Evolutionary conservation across 176 grass and related monocot genomes (phyloP), one percentile per base, ranked within the genome.

Genomic region (Hsuehochloa calcarea): DNA sequence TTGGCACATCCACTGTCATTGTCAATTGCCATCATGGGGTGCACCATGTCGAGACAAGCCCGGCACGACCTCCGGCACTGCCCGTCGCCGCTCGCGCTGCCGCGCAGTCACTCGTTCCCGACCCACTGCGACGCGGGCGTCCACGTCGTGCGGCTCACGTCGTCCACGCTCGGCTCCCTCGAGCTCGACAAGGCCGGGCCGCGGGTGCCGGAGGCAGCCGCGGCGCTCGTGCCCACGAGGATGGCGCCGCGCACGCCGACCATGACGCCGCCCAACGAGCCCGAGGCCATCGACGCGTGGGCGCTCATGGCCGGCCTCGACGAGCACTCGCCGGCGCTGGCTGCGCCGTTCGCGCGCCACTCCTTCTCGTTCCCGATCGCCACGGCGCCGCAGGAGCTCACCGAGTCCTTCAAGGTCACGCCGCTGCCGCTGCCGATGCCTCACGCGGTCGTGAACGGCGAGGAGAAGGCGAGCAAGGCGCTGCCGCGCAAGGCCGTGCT

Each of bases 251-350:
- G 88, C 16, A 98, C 96, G 12, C 96, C 93, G 34, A 98, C 88
- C 84, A 91, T 87, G 89, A 98, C 96, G 46, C 96, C 96, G 35
- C 96, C 96, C 10, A 98, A 96, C 68, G 96, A 98, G 74, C 91
- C 91, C 1, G 96, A 98, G 89, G 83, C 77, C 75, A 94, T 98
- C 84, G 90, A 98, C 78, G 85, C 91, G 47, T 89, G 89, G 80
- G 88, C 78, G 74, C 91, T 98, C 63, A 98, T 98, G 93, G 88
- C 91, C 20, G 96, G 89, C 49, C 76, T 98, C 47, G 96, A 98
- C 52, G 93, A 88, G 41, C 79, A 85, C 58, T 88, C 88, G 15
- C 89, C 87, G 67, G 61, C 87, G 4, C 69, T 72, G 79, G 38
- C 47, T 26, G 59, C 91, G 73, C 85, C 88, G 52, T 84, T 91